These are phyloP conservation scores for Lactifluus rugatus DNA, from an alignment of 768 basidiomycete genomes.

Conservation along the genomic window DNA sequence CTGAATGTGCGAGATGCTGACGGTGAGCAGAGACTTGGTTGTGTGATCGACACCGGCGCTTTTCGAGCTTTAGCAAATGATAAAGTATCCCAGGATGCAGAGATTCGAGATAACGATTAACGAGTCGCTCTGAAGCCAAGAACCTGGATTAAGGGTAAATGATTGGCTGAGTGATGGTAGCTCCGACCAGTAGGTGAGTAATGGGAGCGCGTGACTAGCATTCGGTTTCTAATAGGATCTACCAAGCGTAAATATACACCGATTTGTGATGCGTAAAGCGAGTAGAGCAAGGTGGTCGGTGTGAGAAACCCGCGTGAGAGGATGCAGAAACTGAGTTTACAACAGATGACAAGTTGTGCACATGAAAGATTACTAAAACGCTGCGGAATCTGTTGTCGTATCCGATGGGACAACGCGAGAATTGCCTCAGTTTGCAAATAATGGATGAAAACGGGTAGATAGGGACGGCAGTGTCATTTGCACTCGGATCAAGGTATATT, in stretches of 20 bases:
- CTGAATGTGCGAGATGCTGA: background rate
- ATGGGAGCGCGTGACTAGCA: background rate
- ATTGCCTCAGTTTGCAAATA: background rate
- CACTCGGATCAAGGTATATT: background rate
- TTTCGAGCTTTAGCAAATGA: background rate
- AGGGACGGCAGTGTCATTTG: background rate
- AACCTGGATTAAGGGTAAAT: slow-evolving; percentile 8
- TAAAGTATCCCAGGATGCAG: background rate
- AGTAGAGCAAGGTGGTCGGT: background rate
- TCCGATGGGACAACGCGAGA: background rate
- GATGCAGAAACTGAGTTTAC: background rate
- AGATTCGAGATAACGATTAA: slow-evolving; percentile 1
- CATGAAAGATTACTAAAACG: background rate
- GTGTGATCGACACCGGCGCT: background rate
- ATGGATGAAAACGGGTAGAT: background rate
- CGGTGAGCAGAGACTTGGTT: background rate
- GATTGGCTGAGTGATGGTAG: background rate
- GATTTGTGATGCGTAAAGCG: background rate
- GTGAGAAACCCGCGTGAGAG: background rate
- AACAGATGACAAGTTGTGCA: background rate
- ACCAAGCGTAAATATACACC: no score
- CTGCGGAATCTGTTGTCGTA: background rate
- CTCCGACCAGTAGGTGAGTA: background rate
- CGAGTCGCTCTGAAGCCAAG: background rate
- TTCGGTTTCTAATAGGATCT: background rate